These are phyloP conservation scores for Hypoxylon sp. DNA, from an alignment of 2,329 filamentous ascomycete genomes.

Conservation along the genomic window DNA sequence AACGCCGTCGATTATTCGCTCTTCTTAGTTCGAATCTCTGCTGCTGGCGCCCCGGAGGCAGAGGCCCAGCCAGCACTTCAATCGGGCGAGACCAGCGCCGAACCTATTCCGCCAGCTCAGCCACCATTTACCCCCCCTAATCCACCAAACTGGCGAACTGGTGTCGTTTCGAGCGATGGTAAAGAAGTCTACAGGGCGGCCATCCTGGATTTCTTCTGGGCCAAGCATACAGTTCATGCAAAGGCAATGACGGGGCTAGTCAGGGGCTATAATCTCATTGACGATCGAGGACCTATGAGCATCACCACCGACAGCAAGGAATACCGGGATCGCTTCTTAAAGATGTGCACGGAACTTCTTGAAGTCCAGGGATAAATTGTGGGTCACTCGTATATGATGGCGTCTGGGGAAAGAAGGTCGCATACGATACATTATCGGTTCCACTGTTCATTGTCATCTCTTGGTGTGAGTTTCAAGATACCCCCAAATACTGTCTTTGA, in stretches of 20 bases:
- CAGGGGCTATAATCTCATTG: slow-evolving; percentile 72
- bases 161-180: slow-evolving; percentile 70
- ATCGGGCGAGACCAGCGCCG: slow-evolving; percentile 23
- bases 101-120: slow-evolving; percentile 45
- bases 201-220: slow-evolving; percentile 83
- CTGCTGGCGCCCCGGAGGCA: slow-evolving; percentile 41
- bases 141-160: slow-evolving; percentile 69
- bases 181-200: slow-evolving; percentile 76
- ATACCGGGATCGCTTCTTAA: slow-evolving; percentile 69
- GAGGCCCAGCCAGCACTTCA: slow-evolving; percentile 62
- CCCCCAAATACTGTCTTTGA: slow-evolving; percentile 6
- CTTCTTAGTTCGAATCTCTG: slow-evolving; percentile 70
- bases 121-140: slow-evolving; percentile 53
- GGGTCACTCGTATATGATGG: neutral
- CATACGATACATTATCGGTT: neutral
- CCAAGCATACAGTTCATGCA: slow-evolving; percentile 76
- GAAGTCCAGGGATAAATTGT: slow-evolving; percentile 48
- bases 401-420: slow-evolving; percentile 2
- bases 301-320: slow-evolving; percentile 78
- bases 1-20: slow-evolving; percentile 83
- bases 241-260: slow-evolving; percentile 75
- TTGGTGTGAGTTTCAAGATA: slow-evolving; percentile 8
- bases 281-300: slow-evolving; percentile 76
- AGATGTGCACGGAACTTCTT: slow-evolving; percentile 61
- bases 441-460: neutral